Conservation (phyloP, 1,284 basidiomycete genomes). For the Cryptococcus depauperatus region DNA sequence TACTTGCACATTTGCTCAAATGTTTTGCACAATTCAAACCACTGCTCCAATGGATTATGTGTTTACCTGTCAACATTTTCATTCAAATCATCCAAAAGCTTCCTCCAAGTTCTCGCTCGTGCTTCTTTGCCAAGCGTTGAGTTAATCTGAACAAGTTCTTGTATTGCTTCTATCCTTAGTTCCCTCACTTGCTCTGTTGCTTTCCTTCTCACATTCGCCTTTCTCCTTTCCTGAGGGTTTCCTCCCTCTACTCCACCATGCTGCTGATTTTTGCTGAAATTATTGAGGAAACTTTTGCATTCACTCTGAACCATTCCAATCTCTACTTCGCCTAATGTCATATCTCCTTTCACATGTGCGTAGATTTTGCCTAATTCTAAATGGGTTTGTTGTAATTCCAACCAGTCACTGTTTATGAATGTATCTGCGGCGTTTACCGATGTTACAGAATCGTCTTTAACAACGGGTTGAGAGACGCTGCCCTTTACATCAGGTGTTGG, state of each 20-base stretch:
- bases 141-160: slow-evolving; percentile 19
- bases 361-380: slow-evolving; percentile 20
- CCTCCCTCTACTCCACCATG: slow-evolving; percentile 22
- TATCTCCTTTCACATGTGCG: slow-evolving; percentile 10
- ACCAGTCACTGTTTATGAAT: too few relatives aligned
- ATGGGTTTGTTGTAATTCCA: slow-evolving; percentile 16
- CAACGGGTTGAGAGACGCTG: too few relatives aligned
- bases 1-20: too few relatives aligned
- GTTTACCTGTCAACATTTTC: too few relatives aligned
- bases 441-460: too few relatives aligned
- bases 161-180: slow-evolving; percentile 15
- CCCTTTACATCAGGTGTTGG: neutral
- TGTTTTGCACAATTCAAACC: too few relatives aligned
- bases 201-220: slow-evolving; percentile 2
- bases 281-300: slow-evolving; percentile 11
- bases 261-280: slow-evolving; percentile 11
- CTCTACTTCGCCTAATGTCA: slow-evolving; percentile 22
- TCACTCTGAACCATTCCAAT: slow-evolving; percentile 19
- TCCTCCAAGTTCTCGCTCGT: slow-evolving; percentile 22
- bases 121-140: slow-evolving; percentile 21
- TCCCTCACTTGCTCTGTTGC: slow-evolving; percentile 1
- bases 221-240: slow-evolving; percentile 19
- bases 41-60: too few relatives aligned
- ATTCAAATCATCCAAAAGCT: too few relatives aligned
- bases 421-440: too few relatives aligned